Percentiles rank a stretch among this genome's conserved stretches.
These are phyloP conservation scores for Falciphora oryzae DNA, from an alignment of 2,329 filamentous ascomycete species.

Conservation along the genomic window DNA sequence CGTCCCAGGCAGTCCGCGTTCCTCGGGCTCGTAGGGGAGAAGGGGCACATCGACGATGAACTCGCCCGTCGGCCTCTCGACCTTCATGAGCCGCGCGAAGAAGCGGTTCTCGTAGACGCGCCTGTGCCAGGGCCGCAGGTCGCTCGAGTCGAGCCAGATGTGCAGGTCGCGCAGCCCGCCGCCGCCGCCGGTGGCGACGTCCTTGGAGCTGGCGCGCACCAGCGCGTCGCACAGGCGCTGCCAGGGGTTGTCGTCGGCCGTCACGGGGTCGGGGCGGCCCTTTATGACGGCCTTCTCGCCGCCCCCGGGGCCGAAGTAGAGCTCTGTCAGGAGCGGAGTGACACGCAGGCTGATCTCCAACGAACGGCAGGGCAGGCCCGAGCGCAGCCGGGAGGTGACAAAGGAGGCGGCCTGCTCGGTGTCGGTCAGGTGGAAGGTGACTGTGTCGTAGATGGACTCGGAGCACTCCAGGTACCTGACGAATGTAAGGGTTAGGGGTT, in stretches of 20 bases:
- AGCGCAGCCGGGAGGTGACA: slow-evolving; percentile 15
- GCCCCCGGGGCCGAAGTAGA: slow-evolving; percentile 18
- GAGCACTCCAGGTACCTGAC: slow-evolving; percentile 23
- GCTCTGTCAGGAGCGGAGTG: slow-evolving; percentile 20
- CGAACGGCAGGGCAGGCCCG: slow-evolving; percentile 14
- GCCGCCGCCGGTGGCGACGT: neutral
- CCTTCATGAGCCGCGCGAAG: slow-evolving; percentile 18
- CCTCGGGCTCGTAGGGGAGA: slow-evolving; percentile 13
- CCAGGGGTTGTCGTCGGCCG: slow-evolving; percentile 22
- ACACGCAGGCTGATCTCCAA: slow-evolving; percentile 23
- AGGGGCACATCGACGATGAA: slow-evolving; percentile 21
- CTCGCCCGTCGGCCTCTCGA: slow-evolving; percentile 11
- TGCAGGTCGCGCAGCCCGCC: slow-evolving; percentile 19
- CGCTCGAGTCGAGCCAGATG: slow-evolving; percentile 24
- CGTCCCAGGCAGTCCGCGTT: slow-evolving; percentile 13
- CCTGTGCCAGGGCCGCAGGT: slow-evolving; percentile 25
- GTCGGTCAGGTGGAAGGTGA: slow-evolving; percentile 26
- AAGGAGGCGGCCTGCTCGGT: slow-evolving; percentile 19
- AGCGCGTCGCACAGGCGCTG: slow-evolving; percentile 20
- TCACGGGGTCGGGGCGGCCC: neutral
- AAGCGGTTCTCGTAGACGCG: slow-evolving; percentile 23
- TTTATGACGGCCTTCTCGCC: slow-evolving; percentile 8
- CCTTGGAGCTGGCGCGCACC: neutral
- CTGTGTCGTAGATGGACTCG: slow-evolving; percentile 18
- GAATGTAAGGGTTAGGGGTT: neutral